Evolutionary conservation across 352 stramenopile species (phyloP), one percentile per base, ranked within the genome.

Genomic region (Globisporangium perplexum): DNA sequence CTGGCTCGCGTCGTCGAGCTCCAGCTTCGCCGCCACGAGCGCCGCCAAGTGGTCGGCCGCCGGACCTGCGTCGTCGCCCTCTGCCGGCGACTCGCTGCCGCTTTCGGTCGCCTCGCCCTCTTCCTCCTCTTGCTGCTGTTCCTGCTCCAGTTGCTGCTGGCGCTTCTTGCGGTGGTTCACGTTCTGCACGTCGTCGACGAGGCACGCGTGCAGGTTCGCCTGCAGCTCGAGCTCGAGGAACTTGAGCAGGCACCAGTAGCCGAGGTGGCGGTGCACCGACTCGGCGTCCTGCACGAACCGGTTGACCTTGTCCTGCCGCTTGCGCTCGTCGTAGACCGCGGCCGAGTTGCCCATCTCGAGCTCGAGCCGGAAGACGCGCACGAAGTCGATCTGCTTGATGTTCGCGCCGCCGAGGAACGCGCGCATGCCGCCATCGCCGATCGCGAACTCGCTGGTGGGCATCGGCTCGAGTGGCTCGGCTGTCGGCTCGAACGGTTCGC

Each of bases 221-320:
- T 88, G 79, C 26, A 95, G 59, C 49, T 95, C 82, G 23, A 92
- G 39, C 47, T 92, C 79, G 15, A 93, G 65, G 58, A 78, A 90
- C 47, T 92, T 91, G 63, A 87, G 69, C 31, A 95, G 50, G 58
- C 84, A 95, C 82, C 82, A 95, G 24, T 74, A 50, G 0, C 84
- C 84, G 4, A 95, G 56, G 38, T 90, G 77, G 33, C 66, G 15
- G 33, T 86, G 76, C 6, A 93, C 72, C 0, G 61, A 57, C 57
- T 88, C 70, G 7, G 84, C 80, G 47, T 90, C 80, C 11, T 71
- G 61, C 17, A 91, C 77, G 50, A 95, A 90, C 8, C 68, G 57
- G 24, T 88, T 85, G 10, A 89, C 67, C 22, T 83, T 82, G 23
- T 85, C 74, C 55, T 91, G 80, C 28, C 81, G 84, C 50, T 85